Base-by-base conservation (phyloP, 306 rosid species). In the Fragaria vesca region DNA sequence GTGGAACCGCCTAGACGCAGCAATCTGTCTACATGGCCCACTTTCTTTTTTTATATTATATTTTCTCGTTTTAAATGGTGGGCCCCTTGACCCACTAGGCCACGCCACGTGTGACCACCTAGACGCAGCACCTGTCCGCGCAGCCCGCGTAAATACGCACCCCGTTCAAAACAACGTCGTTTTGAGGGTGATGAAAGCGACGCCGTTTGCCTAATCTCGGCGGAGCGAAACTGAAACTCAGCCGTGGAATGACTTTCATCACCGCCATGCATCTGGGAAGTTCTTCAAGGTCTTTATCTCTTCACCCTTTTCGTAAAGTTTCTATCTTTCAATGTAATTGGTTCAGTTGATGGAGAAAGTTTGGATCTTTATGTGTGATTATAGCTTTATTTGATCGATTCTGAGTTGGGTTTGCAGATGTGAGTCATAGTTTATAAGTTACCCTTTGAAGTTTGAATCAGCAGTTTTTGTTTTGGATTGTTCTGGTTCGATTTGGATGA, bases 201-300 rank as follows among this genome's bases (percentile, higher is more conserved):
- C 42, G 68, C 8, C 42, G 40, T 12, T 34, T 34, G 5, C 32
- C 4, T 12, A 62, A 30, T 5, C 42, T 9, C 10, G 46, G 43
- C 8, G 40, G 13, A 30, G 32, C 32, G 57, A 61, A 42, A 17
- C 87, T 2, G 95, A 92, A 72, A 89, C 89, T 1, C 73, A 77
- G 51, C 95, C 98, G 2, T 94, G 97, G 97, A 86, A 80, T 61
- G 86, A 81, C 55, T 94, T 94, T 81, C 97, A 92, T 83, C 75
- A n/a, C 61, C 97, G 97, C 28, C 98, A 94, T 71, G 81, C 92
- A 74, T 82, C 98, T 21, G 98, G 97, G 0, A 94, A 84, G 88
- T 94, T 94, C 91, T 94, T 94, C 86, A 94, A 92, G 97, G 96
- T 91, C 43, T 43, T 5, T 51, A 72, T 24, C 13, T 67, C 32